Conservation (phyloP, 352 stramenopile species). For the Phytopythium litorale region DNA sequence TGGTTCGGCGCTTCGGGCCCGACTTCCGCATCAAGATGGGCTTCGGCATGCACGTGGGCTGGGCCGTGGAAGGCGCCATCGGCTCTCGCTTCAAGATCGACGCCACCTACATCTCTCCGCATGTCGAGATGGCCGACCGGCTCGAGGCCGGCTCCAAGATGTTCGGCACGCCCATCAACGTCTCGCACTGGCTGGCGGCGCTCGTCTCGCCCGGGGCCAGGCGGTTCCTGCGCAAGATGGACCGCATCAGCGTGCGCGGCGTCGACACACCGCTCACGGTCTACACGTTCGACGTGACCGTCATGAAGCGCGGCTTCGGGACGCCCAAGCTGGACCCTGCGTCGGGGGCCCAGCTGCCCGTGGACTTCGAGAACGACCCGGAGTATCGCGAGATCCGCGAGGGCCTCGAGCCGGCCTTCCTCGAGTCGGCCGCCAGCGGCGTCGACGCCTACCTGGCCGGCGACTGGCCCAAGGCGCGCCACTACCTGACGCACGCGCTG, state of each 20-base stretch:
- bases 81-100: constrained; percentile 96
- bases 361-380: constrained; percentile 81
- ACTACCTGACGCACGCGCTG: constrained; percentile 69
- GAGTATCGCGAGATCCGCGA: constrained; percentile 85
- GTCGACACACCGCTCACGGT: constrained; percentile 79
- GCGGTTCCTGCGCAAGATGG: constrained; percentile 80
- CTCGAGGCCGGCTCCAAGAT: constrained; percentile 95
- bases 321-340: constrained; percentile 62
- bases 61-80: constrained; percentile 95
- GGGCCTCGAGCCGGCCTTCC: constrained; percentile 74
- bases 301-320: constrained; percentile 72
- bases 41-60: constrained; percentile 96
- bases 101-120: constrained; percentile 95
- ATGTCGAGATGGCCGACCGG: constrained; percentile 93
- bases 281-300: constrained; percentile 87
- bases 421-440: constrained; percentile 54
- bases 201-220: constrained; percentile 64
- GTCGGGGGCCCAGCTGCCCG: constrained; percentile 54
- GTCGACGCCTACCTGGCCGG: constrained; percentile 76
- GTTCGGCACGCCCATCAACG: constrained; percentile 80
- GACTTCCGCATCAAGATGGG: constrained; percentile 89
- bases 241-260: constrained; percentile 80
- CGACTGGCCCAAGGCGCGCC: constrained; percentile 68
- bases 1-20: constrained; percentile 82
- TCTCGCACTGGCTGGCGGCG: constrained; percentile 80